These are phyloP conservation scores for Myriosclerotinia duriaeana DNA, from an alignment of 2,329 filamentous ascomycete genomes.

Conservation along the genomic window DNA sequence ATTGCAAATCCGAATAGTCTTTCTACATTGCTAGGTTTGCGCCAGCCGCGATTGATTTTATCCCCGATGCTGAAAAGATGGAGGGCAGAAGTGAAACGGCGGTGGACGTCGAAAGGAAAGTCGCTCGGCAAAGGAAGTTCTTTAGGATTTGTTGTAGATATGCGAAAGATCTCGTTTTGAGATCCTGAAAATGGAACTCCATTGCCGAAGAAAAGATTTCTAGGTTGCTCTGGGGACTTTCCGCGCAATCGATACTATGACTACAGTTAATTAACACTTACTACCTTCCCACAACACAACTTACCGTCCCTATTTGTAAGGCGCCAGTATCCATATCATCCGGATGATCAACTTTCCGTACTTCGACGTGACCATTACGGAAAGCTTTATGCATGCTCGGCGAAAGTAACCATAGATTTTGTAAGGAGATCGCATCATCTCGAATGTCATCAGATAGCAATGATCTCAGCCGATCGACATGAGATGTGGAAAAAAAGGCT, in stretches of 20 bases:
- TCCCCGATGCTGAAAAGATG: constrained; percentile 7
- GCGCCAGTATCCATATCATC: too few relatives aligned
- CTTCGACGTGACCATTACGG: not conserved
- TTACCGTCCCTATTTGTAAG: not conserved
- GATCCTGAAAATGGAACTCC: not conserved
- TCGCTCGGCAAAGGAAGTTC: constrained; percentile 6
- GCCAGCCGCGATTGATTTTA: not conserved
- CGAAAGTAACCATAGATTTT: not conserved
- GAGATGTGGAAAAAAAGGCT: not conserved
- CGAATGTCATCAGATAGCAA: not conserved
- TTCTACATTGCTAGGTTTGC: not conserved
- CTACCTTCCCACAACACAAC: not conserved
- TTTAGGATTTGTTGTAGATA: constrained; percentile 3
- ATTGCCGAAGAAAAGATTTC: not conserved
- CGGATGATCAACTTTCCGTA: not conserved
- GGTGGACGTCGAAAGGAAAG: not conserved
- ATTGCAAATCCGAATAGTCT: not conserved
- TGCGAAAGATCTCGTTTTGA: not conserved
- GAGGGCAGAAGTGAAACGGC: not conserved
- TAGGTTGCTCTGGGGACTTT: not conserved
- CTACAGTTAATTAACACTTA: not conserved
- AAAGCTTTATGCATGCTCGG: not conserved
- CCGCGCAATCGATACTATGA: not conserved
- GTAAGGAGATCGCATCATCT: not conserved
- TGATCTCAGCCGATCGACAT: not conserved